Base-by-base conservation (phyloP, 495 filamentous ascomycete species). In the Xylaria venustula region DNA sequence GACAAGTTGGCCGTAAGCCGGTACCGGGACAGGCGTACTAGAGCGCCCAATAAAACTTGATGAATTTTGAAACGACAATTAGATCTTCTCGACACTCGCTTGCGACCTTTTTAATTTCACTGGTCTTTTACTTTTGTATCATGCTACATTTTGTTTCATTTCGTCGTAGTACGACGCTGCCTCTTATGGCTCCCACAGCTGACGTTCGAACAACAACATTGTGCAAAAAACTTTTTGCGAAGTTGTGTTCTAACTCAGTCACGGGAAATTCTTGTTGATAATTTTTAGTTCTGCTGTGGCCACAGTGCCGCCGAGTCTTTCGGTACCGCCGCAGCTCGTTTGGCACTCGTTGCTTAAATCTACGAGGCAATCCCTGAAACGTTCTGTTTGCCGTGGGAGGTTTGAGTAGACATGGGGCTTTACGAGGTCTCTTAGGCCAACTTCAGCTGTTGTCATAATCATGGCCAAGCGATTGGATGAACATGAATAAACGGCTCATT, bases 1-100 rank as follows among this genome's bases (percentile, higher is more conserved):
- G 67, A 40, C 64, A 69, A 2, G 67, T 78, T 32, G 72, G 64
- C 48, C 72, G 77, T 40, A 83, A 81, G 60, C 80, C 79, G 22
- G 73, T 78, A 51, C 73, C 75, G 4, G 79, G 79, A 49, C 80
- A 82, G 67, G 81, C 82, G 22, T 74, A 79, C 41, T 82, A 70
- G 61, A 66, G 56, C 32, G 47, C 36, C 60, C 65, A 53, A 64
- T 62, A 60, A 64, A 65, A 57, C 47, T 66, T 70, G 58, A 67
- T 37, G 60, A 73, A 68, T 44, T 51, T 59, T 58, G 62, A 63
- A 67, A 67, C 41, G 61, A 62, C 53, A 62, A 48, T 56, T 63
- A 70, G 61, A 64, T 49, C 55, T 71, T 75, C 65, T 69, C 66
- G 68, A 72, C 67, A 67, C 68, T 71, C 69, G 67, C 58, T 72